Evolutionary conservation across 108 stramenopile species (phyloP).

Genomic region (Cyclotella choctawhatcheeana): DNA sequence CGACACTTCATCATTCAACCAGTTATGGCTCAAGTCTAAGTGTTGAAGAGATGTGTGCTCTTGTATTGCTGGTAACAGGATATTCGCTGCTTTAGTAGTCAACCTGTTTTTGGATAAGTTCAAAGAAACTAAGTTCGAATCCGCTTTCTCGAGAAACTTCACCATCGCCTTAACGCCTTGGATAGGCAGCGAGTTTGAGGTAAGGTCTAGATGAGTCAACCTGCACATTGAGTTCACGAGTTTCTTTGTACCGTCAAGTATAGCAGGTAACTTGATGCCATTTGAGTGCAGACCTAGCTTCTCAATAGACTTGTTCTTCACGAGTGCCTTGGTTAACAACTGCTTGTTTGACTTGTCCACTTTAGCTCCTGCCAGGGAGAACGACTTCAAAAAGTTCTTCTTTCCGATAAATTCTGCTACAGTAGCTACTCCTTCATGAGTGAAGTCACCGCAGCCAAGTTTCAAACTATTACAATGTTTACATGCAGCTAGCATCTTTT

Average conservation of each 20-base stretch:
- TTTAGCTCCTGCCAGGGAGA: conserved; percentile 3
- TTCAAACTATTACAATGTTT: background rate
- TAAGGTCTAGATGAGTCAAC: conserved; percentile 27
- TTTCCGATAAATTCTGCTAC: conserved; percentile 9
- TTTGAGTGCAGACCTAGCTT: background rate
- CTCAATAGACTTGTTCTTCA: conserved; percentile 5
- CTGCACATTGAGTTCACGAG: background rate
- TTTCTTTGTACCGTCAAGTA: background rate
- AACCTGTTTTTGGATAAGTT: conserved; percentile 3
- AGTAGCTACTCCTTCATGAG: background rate
- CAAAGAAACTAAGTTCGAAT: background rate
- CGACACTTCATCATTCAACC: background rate
- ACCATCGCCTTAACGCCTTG: conserved; percentile 6
- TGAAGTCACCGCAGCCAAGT: background rate
- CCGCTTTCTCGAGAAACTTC: conserved; percentile 1
- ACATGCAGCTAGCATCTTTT: conserved; percentile 2
- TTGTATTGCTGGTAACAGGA: conserved; percentile 1
- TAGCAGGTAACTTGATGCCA: background rate
- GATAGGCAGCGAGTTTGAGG: background rate
- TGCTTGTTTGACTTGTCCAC: background rate
- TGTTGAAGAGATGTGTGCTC: conserved; percentile 15
- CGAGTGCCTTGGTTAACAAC: conserved; percentile 1
- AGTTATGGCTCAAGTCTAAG: conserved; percentile 17
- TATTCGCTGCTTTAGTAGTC: background rate
- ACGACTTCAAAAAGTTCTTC: conserved; percentile 5